A percentile compares a stretch with the other conserved stretches of the same genome.
phyloP scores from a whole-genome alignment of 805 yeast species.

The Myxozyma udenii region DNA sequence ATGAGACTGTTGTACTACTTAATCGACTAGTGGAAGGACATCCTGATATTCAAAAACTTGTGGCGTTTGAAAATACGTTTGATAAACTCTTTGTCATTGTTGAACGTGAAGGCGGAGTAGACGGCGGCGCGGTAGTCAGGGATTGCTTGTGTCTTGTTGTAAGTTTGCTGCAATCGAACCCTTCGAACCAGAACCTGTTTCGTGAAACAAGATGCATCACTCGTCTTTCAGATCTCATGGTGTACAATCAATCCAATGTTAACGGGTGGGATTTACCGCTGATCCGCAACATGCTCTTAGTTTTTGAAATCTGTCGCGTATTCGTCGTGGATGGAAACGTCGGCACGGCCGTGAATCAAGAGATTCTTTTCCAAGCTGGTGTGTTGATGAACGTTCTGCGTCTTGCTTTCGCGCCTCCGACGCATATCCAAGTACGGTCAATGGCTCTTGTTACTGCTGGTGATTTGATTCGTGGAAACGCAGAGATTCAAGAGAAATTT shows the following conservation, averaged over 20 bases:
- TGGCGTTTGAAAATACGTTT: conserved; percentile 91
- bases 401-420: conserved; percentile 60
- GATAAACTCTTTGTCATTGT: conserved; percentile 77
- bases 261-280: conserved; percentile 74
- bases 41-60: conserved; percentile 82
- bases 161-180: conserved; percentile 72
- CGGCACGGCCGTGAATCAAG: conserved; percentile 58
- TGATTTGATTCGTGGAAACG: conserved; percentile 66
- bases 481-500: conserved; percentile 64
- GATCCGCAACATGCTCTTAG: conserved; percentile 58
- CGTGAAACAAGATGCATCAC: conserved; percentile 79
- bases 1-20: conserved; percentile 72
- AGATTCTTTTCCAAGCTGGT: conserved; percentile 55
- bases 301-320: conserved; percentile 67
- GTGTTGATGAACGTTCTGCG: conserved; percentile 63
- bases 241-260: conserved; percentile 45
- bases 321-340: conserved; percentile 74
- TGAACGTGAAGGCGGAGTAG: conserved; percentile 80
- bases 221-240: conserved; percentile 58
- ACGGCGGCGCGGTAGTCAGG: conserved; percentile 86
- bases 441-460: conserved; percentile 70
- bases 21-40: conserved; percentile 79
- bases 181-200: conserved; percentile 85
- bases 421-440: conserved; percentile 65
- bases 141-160: conserved; percentile 78